Evolutionary conservation across 805 yeast genomes (phyloP), one percentile per base, ranked within the genome.

Genomic region (Candida sphagnicola): DNA sequence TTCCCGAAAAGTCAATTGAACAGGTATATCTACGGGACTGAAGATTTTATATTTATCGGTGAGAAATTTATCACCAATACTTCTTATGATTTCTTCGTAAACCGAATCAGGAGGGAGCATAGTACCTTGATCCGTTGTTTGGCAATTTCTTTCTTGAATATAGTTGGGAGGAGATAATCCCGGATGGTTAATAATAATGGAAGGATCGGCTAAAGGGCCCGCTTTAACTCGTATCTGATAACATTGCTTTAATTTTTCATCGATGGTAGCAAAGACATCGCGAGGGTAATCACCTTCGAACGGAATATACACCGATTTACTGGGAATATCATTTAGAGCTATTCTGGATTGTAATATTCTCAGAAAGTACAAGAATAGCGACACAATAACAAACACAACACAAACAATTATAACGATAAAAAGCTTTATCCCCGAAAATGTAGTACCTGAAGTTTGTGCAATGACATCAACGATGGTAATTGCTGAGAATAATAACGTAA

Each of bases 391-490:
- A 45, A 85, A 78, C 1, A 78, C 61, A 2, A 80, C 86, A 50
- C 85, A 71, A 5, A 84, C 87, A 32, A 80, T 75, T 5, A 85
- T 78, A 15, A 89, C 86, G 42, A 90, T 86, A 45, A 90, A 82
- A 3, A 91, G 77, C 55, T 89, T 87, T 56, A 86, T 67, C 1
- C 86, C 93, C 49, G 85, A 77, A 43, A 77, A 75, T 10, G 70
- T 61, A 3, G 77, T 62, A 5, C 67, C 66, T 2, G 78, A 67
- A 1, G 82, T 70, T 47, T 77, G 75, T 1, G 75, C 66, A 43
- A 89, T 78, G 21, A 88, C 78, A 59, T 91, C 97, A 12, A 88
- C 75, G 0, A 95, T 95, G 0, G 91, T 67, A 6, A 84, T 85
- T 2, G 85, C 67, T 18, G 80, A 66, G 39, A 89, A 75, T 0